Conservation (phyloP, 2,329 filamentous ascomycete species). For the Phialemonium atrogriseum region DNA sequence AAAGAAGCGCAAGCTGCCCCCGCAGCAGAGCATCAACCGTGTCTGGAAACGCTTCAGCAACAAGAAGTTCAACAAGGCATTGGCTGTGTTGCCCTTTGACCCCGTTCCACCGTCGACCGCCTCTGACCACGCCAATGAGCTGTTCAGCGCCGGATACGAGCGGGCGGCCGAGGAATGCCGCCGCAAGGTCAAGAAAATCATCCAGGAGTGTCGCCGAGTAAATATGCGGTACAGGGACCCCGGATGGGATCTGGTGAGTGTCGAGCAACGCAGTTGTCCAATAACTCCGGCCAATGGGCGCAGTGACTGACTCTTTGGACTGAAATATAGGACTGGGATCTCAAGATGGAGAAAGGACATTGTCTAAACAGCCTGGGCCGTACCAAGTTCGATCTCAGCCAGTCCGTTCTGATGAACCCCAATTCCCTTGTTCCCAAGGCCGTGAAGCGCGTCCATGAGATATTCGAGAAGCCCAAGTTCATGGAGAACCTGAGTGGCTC, state of each 20-base stretch:
- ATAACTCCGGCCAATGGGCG: not conserved
- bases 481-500: constrained; percentile 56
- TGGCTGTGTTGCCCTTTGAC: constrained; percentile 57
- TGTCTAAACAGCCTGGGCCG: constrained; percentile 45
- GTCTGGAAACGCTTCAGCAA: constrained; percentile 57
- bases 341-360: constrained; percentile 55
- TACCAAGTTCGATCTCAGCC: constrained; percentile 42
- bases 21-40: constrained; percentile 58
- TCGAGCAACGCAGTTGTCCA: constrained; percentile 7
- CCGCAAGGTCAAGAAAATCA: constrained; percentile 53
- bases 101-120: constrained; percentile 43
- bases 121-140: constrained; percentile 48
- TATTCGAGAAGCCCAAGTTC: constrained; percentile 68
- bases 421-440: constrained; percentile 55
- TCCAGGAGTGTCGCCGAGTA: constrained; percentile 58
- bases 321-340: constrained; percentile 50
- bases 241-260: constrained; percentile 47
- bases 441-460: constrained; percentile 67
- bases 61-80: constrained; percentile 56
- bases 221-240: constrained; percentile 75
- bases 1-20: constrained; percentile 48
- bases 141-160: constrained; percentile 52
- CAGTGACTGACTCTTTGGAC: constrained; percentile 1
- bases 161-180: constrained; percentile 56
- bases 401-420: constrained; percentile 34